phyloP scores from a whole-genome alignment of 768 basidiomycete genomes.

The Suillus placidus region DNA sequence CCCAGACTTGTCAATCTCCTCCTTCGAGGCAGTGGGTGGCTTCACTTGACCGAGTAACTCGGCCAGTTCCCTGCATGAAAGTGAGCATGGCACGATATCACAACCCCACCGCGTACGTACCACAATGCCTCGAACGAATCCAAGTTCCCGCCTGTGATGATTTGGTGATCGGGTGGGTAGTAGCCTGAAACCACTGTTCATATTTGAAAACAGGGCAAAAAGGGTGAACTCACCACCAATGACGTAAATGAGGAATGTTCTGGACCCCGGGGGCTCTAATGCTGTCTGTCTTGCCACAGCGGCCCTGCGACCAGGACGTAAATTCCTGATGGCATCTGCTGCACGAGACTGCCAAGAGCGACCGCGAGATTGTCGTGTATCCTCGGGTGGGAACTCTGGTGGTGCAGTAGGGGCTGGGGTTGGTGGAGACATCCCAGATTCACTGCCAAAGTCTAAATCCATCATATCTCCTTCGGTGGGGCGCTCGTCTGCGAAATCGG shows the following conservation, averaged over 20 bases:
- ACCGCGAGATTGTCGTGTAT: conserved; percentile 32
- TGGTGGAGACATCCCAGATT: conserved; percentile 12
- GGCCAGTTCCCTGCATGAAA: conserved; percentile 65
- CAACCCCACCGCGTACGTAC: conserved; percentile 44
- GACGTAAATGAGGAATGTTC: conserved; percentile 90
- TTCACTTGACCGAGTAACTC: conserved; percentile 83
- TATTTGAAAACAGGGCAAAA: conserved; percentile 12
- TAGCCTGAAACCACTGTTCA: conserved; percentile 52
- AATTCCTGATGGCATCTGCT: conserved; percentile 60
- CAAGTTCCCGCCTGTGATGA: conserved; percentile 78
- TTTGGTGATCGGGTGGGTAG: conserved; percentile 87
- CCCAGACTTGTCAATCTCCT: conserved; percentile 85
- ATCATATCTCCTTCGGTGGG: conserved; percentile 21
- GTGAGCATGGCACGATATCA: conserved; percentile 1
- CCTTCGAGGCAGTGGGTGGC: conserved; percentile 78
- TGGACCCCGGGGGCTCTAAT: conserved; percentile 39
- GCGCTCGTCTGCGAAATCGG: conserved; percentile 26
- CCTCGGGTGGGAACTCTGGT: conserved; percentile 17
- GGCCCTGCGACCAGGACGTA: conserved; percentile 43
- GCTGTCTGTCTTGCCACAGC: conserved; percentile 24
- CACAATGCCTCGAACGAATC: conserved; percentile 81
- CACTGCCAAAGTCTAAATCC: conserved; percentile 28
- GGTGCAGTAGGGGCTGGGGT: conserved; percentile 22
- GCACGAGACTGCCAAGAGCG: conserved; percentile 64
- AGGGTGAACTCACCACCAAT: conserved; percentile 62